Evolutionary conservation across 345 rosid genomes (phyloP).

Genomic region (Sisymbrium irio): DNA sequence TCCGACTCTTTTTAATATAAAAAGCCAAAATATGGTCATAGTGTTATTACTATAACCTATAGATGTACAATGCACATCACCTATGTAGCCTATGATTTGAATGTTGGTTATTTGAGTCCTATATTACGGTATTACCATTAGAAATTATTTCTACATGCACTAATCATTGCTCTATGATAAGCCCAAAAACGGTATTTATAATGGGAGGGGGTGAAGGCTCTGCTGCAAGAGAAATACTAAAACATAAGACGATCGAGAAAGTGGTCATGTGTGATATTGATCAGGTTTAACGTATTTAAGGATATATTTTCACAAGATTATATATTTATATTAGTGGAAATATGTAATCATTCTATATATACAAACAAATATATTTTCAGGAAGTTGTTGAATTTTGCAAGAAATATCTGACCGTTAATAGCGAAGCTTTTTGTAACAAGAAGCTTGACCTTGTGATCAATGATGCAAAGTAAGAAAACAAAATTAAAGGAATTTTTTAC

Average conservation of each 20-base stretch:
- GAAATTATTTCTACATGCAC: background rate
- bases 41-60: too few relatives aligned
- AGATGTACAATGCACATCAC: background rate
- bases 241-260: conserved; percentile 59
- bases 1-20: too few relatives aligned
- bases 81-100: background rate
- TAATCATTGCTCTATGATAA: conserved; percentile 1
- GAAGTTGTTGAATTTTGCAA: conserved; percentile 90
- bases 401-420: conserved; percentile 58
- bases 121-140: background rate
- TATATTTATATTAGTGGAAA: background rate
- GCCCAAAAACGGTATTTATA: conserved; percentile 72
- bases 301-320: background rate
- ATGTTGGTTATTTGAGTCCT: background rate
- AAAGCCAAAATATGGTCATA: too few relatives aligned
- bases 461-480: conserved; percentile 68
- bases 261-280: conserved; percentile 98
- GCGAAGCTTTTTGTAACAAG: conserved; percentile 66
- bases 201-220: conserved; percentile 99
- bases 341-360: background rate
- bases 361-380: conserved; percentile 35
- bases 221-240: conserved; percentile 85
- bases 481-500: background rate
- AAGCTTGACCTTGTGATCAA: conserved; percentile 77
- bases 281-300: conserved; percentile 41